Evolutionary conservation across 192 early-diverging fungal genomes (phyloP).

Genomic region (Spinellus fusiger): DNA sequence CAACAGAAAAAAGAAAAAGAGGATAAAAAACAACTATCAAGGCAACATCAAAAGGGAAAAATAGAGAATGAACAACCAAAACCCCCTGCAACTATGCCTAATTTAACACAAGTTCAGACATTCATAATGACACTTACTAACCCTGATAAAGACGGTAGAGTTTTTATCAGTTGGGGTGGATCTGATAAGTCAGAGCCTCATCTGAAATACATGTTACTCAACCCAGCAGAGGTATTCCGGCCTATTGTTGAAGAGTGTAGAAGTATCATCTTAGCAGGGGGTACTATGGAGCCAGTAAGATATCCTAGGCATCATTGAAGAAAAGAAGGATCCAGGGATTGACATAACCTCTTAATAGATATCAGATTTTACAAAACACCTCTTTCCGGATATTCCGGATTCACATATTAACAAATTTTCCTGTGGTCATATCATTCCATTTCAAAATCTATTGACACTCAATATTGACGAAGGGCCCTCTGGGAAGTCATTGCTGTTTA

Average conservation of each 20-base stretch:
- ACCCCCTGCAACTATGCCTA: slow-evolving; percentile 25
- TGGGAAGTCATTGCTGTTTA: slow-evolving; percentile 57
- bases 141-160: slow-evolving; percentile 65
- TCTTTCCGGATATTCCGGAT: slow-evolving; percentile 48
- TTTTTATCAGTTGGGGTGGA: slow-evolving; percentile 41
- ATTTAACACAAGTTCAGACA: slow-evolving; percentile 40
- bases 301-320: slow-evolving; percentile 20
- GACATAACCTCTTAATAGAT: slow-evolving; percentile 25
- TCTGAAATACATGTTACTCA: slow-evolving; percentile 82
- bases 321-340: neutral
- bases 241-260: slow-evolving; percentile 73
- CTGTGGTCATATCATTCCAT: slow-evolving; percentile 83
- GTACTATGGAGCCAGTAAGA: slow-evolving; percentile 85
- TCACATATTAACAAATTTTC: slow-evolving; percentile 57
- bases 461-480: slow-evolving; percentile 61
- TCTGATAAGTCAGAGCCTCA: neutral
- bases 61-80: neutral
- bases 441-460: slow-evolving; percentile 64
- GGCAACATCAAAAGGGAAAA: neutral
- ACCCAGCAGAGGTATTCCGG: slow-evolving; percentile 75
- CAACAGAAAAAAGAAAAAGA: slow-evolving; percentile 10
- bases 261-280: slow-evolving; percentile 83
- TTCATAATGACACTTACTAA: slow-evolving; percentile 54
- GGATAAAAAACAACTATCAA: neutral
- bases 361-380: slow-evolving; percentile 34